phyloP scores from a whole-genome alignment of 1,284 basidiomycete genomes.

The Microbotryum scabiosae region DNA sequence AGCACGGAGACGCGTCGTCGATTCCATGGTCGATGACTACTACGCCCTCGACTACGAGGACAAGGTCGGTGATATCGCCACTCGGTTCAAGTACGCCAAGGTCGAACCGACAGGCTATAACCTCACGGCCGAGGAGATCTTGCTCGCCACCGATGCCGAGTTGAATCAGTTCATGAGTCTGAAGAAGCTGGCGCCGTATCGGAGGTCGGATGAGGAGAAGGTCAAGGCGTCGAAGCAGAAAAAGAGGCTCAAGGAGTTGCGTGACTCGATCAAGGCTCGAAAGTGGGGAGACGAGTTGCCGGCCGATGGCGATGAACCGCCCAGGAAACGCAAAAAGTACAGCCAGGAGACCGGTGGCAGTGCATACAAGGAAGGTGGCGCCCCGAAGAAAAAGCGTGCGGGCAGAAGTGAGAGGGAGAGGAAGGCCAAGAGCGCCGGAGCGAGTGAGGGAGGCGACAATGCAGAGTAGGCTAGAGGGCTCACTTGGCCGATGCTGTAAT shows the following conservation, averaged over 20 bases:
- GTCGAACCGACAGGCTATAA: slow-evolving; percentile 61
- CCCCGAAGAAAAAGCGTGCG: slow-evolving; percentile 41
- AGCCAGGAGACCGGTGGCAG: background rate
- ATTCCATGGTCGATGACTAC: slow-evolving; percentile 83
- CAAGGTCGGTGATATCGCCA: slow-evolving; percentile 81
- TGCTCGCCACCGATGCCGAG: slow-evolving; percentile 86
- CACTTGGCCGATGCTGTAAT: too few relatives aligned
- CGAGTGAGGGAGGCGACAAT: background rate
- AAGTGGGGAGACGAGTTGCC: slow-evolving; percentile 44
- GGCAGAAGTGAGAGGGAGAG: slow-evolving; percentile 44
- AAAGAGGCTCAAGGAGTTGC: slow-evolving; percentile 66
- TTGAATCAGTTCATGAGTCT: slow-evolving; percentile 83
- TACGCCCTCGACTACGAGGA: slow-evolving; percentile 91
- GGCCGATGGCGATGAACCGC: slow-evolving; percentile 29
- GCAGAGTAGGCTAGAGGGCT: background rate
- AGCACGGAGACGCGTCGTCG: slow-evolving; percentile 46
- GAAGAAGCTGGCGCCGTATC: slow-evolving; percentile 85
- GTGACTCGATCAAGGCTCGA: slow-evolving; percentile 48
- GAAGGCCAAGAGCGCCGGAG: background rate
- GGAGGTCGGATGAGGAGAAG: slow-evolving; percentile 46
- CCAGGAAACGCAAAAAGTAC: slow-evolving; percentile 19
- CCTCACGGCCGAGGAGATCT: slow-evolving; percentile 76
- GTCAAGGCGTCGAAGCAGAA: slow-evolving; percentile 53
- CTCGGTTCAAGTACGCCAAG: slow-evolving; percentile 84
- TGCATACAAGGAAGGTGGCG: slow-evolving; percentile 12